Percentiles rank a stretch among this genome's conserved stretches.
Evolutionary conservation across 768 basidiomycete genomes (phyloP).

Genomic region (Agaricus subrufescens): DNA sequence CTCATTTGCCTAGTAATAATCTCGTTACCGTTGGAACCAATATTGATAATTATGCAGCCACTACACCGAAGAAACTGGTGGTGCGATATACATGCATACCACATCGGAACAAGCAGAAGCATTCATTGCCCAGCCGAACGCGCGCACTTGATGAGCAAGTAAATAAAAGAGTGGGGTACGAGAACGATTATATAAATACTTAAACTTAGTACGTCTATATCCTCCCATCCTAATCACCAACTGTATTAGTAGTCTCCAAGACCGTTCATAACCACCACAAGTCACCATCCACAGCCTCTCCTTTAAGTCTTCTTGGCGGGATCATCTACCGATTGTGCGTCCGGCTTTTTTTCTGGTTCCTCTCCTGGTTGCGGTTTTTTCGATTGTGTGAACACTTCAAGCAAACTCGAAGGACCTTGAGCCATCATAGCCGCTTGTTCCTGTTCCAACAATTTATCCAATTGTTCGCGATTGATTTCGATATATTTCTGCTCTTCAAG

Average conservation of each 20-base stretch:
- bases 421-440: slow-evolving; percentile 35
- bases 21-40: no score
- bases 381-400: slow-evolving; percentile 39
- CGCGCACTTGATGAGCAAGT: no score
- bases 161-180: no score
- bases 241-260: background rate
- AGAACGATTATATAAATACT: no score
- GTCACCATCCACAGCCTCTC: background rate
- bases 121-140: no score
- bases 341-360: background rate
- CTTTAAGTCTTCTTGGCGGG: slow-evolving; percentile 2
- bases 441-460: slow-evolving; percentile 21
- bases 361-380: background rate
- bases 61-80: no score
- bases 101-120: no score
- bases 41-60: no score
- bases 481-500: slow-evolving; percentile 47
- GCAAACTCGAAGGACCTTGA: slow-evolving; percentile 41
- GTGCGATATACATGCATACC: no score
- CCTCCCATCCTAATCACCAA: background rate
- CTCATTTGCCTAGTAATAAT: no score
- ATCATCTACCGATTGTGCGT: background rate
- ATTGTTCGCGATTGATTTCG: slow-evolving; percentile 29
- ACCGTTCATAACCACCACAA: no score
- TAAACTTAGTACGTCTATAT: no score